Base-by-base conservation (phyloP, 2,329 filamentous ascomycete genomes). In the Ceratocystiopsis brevicomis region DNA sequence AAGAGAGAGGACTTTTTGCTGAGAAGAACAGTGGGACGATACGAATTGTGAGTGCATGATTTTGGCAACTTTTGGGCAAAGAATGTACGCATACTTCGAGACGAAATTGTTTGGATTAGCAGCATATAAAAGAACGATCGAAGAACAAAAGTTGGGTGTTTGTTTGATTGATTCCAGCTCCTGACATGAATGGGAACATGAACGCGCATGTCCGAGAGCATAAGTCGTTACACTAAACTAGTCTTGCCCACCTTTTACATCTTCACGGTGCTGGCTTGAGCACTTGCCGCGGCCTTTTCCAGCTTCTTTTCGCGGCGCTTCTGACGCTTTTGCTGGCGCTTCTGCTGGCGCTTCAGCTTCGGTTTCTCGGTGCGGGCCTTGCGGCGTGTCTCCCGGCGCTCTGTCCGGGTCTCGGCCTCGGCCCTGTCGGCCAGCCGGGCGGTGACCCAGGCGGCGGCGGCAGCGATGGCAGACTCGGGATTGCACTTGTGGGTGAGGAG, bases 401-500 rank as follows among this genome's bases (percentile, higher is more conserved):
- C 61, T 2, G 58, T 57, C 34, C 63, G 61, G 45, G 60, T 58
- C 16, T 62, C 51, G 50, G 63, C 60, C 51, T 64, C 63, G 41
- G 65, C 59, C 51, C 62, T 62, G 50, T 67, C 67, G 51, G 62
- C 64, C 35, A 68, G 58, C 33, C 64, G 66, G 45, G 65, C 62
- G 21, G 59, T 54, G 0, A 74, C 60, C 65, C 73, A 77, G 11
- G 59, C 58, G 13, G 63, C 64, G 0, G 63, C 59, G 3, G 57
- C 60, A 9, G 58, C 62, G 4, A 76, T 58, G 0, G 68, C 73
- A 1, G 55, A 61, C 34, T 63, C 58, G 0, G 71, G 66, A 44
- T 63, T 57, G 11, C 64, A 63, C 61, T 76, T 76, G 52, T 75
- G 58, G 51, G 65, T 66, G 47, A 77, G 60, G 40, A 77, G 59